Base-by-base conservation (phyloP, 345 rosid genomes). In the Dovyalis caffra region DNA sequence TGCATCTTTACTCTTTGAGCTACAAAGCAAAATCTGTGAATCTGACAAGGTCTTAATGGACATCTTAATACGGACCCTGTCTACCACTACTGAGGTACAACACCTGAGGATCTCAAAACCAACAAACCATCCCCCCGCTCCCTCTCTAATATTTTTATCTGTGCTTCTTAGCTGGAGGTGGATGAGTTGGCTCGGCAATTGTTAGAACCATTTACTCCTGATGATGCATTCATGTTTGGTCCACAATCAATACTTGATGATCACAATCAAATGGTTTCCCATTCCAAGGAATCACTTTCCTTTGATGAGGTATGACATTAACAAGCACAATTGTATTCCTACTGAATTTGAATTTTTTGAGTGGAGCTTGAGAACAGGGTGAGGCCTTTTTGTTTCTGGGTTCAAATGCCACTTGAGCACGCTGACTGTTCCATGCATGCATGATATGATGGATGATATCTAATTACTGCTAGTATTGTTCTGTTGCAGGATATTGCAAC, bases 201-300 rank as follows among this genome's bases (percentile, higher is more conserved):
- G 73, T 81, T 75, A 8, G 97, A 95, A 85, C 79, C 90, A 64
- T 95, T 93, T 80, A 85, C 92, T 40, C 97, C 97, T 26, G 99
- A 95, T 79, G 98, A 93, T 75, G 90, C 90, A 49, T 87, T 91
- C 71, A 81, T 87, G 84, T 89, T 91, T 77, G 94, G 93, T 23
- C 88, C 91, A 14, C 83, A 70, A 57, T 76, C 87, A 16, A 47
- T 81, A 28, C 81, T 77, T 69, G 90, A 87, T 76, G 92, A 83
- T 34, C 81, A 82, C 63, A 82, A 81, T 79, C 85, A 78, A 75
- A 81, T 83, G 79, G 72, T 77, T 78, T 69, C 77, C 57, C 74
- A 83, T 78, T 91, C 97, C 47, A 90, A 87, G 77, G 95, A 89
- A 65, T 93, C 97, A 1, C 83, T 86, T 53, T 91, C 99, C 70